Evolutionary conservation across 2,329 filamentous ascomycete genomes (phyloP), one percentile per base, ranked within the genome.

Genomic region (Fusarium sp.): DNA sequence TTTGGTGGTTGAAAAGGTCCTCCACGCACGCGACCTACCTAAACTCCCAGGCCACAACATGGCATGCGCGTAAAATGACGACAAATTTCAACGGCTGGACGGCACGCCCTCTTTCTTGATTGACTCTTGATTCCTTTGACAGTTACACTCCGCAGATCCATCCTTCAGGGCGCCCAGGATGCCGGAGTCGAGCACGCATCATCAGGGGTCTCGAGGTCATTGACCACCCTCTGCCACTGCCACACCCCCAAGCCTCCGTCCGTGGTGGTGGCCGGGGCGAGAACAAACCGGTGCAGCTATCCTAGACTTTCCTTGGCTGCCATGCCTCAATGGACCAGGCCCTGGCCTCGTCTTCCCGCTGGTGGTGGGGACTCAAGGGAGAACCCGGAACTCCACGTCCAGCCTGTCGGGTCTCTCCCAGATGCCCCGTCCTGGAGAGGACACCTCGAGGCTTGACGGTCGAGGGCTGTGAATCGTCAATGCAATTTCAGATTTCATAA

Each of bases 261-360:
- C 56, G 67, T 73, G 57, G 67, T 76, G 72, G 68, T 72, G 78
- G 74, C 71, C 63, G 66, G 65, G 71, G 77, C 80, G 80, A 80
- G 79, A 81, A 81, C 72, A 80, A 80, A 80, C 79, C 80, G 79
- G 80, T 78, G 67, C 66, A 56, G 60, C 61, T 68, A 73, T 71
- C 74, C 72, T 71, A 65, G 50, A 62, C 67, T 62, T 72, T 66
- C 67, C 67, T 72, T 70, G 67, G 57, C 37, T 57, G 62, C 69
- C 40, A 62, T 20, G 50, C 59, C 70, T 56, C 29, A 75, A 65
- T 75, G 73, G 73, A 52, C 35, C 35, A 16, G 65, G 29, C 58
- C 69, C 66, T 66, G 63, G 59, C 31, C 37, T 68, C 52, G 67
- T 69, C 58, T 24, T 73, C 64, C 75, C 64, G 70, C 61, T 66